These are phyloP conservation scores for Tripterygium wilfordii DNA, from an alignment of 177 flowering plant genomes.

Conservation along the genomic window DNA sequence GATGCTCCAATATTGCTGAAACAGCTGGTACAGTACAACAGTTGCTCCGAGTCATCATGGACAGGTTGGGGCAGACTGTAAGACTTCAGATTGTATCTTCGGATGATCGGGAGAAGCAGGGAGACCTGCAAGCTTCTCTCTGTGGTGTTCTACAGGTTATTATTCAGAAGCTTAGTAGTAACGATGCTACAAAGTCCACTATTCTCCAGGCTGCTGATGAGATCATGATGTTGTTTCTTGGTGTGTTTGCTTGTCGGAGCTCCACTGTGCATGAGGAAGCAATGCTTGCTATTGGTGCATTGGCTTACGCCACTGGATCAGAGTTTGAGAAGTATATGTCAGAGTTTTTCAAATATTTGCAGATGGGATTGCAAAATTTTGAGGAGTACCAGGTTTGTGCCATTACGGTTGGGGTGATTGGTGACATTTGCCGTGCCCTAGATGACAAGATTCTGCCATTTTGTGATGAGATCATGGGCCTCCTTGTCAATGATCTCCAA, in stretches of 20 bases:
- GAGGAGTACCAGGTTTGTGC: constrained; percentile 87
- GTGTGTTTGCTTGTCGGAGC: constrained; percentile 73
- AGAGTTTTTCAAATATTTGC: constrained; percentile 67
- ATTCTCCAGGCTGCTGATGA: constrained; percentile 67
- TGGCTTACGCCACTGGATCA: constrained; percentile 79
- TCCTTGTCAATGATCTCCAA: constrained; percentile 57
- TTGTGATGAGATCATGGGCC: constrained; percentile 80
- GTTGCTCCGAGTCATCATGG: constrained; percentile 68
- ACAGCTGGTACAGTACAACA: constrained; percentile 49
- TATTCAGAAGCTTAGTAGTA: constrained; percentile 67
- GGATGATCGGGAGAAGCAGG: constrained; percentile 79
- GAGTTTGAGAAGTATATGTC: constrained; percentile 74
- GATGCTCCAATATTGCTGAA: constrained; percentile 59
- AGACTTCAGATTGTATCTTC: constrained; percentile 59
- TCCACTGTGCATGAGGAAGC: constrained; percentile 90
- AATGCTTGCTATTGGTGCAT: constrained; percentile 89
- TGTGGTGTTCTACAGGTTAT: constrained; percentile 83
- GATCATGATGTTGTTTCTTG: constrained; percentile 75
- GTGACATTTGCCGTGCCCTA: constrained; percentile 84
- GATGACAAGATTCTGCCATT: constrained; percentile 65
- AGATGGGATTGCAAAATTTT: constrained; percentile 84
- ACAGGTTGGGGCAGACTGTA: constrained; percentile 54
- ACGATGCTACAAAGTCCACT: constrained; percentile 51
- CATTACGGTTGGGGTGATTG: constrained; percentile 80
- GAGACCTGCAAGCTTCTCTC: constrained; percentile 72